A percentile compares a stretch with the other conserved stretches of the same genome.
Evolutionary conservation across 2,329 filamentous ascomycete species (phyloP).

Genomic region (Alternaria panax): DNA sequence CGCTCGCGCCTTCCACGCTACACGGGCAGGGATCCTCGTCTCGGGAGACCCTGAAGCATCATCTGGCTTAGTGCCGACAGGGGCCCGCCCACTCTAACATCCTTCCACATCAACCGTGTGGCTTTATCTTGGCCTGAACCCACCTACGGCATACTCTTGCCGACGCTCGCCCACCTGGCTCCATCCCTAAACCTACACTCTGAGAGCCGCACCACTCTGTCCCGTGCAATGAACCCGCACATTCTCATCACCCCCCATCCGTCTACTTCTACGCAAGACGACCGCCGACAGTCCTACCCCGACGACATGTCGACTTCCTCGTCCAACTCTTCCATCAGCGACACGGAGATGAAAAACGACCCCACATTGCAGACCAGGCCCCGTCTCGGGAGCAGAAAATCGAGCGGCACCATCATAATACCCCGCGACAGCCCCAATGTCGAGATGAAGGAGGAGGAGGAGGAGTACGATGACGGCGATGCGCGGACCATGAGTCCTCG

Average conservation of each 20-base stretch:
- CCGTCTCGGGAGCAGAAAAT: slow-evolving; percentile 74
- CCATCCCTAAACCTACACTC: slow-evolving; percentile 22
- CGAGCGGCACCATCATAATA: slow-evolving; percentile 83
- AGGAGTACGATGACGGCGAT: slow-evolving; percentile 83
- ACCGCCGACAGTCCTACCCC: slow-evolving; percentile 37
- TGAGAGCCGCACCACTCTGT: slow-evolving; percentile 27
- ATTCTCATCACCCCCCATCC: slow-evolving; percentile 38
- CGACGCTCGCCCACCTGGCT: slow-evolving; percentile 21
- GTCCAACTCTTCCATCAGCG: slow-evolving; percentile 56
- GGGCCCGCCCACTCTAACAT: slow-evolving; percentile 29
- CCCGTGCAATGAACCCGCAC: slow-evolving; percentile 28
- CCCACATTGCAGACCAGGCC: slow-evolving; percentile 65
- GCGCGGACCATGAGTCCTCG: slow-evolving; percentile 94
- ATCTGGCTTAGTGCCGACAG: slow-evolving; percentile 11
- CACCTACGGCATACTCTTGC: slow-evolving; percentile 32
- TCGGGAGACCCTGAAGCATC: slow-evolving; percentile 18
- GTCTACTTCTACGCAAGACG: slow-evolving; percentile 29
- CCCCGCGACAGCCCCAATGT: slow-evolving; percentile 77
- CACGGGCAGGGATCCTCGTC: slow-evolving; percentile 22
- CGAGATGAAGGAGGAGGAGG: slow-evolving; percentile 74
- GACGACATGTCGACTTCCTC: slow-evolving; percentile 50
- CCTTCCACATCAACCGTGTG: slow-evolving; percentile 31
- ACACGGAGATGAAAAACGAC: slow-evolving; percentile 51
- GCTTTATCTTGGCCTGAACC: slow-evolving; percentile 17
- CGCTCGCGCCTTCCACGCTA: slow-evolving; percentile 10